phyloP scores from a whole-genome alignment of 306 rosid species.

The Psophocarpus tetragonolobus region DNA sequence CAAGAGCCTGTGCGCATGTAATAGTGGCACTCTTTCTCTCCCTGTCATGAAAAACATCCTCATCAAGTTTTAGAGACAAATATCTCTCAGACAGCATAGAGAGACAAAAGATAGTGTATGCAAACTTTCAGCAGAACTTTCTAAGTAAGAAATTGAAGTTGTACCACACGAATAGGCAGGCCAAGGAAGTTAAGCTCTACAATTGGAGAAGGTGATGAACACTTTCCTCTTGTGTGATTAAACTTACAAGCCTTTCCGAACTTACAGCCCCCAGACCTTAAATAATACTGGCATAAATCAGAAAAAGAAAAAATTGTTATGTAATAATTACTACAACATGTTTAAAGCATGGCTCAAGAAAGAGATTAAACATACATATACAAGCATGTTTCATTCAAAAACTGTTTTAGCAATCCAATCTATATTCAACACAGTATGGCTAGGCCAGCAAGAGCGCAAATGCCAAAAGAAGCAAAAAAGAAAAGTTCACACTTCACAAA shows the following conservation, averaged over 20 bases:
- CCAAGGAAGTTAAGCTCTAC: conserved; percentile 80
- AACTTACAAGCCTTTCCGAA: conserved; percentile 80
- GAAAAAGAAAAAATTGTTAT: conserved; percentile 18
- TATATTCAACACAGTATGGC: background rate
- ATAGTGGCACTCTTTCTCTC: conserved; percentile 82
- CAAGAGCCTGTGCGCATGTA: conserved; percentile 94
- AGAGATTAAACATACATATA: conserved; percentile 7
- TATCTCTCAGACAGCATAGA: conserved; percentile 33
- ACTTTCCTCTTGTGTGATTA: conserved; percentile 63
- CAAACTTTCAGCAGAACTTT: conserved; percentile 22
- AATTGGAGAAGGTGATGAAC: conserved; percentile 38
- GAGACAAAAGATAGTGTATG: conserved; percentile 17
- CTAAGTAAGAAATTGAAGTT: conserved; percentile 12
- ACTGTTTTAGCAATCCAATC: conserved; percentile 1
- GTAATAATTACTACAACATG: conserved; percentile 10
- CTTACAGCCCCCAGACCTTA: conserved; percentile 85
- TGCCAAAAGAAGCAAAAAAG: background rate
- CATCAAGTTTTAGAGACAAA: background rate
- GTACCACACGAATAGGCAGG: conserved; percentile 89
- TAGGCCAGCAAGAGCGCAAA: background rate
- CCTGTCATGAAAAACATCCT: conserved; percentile 51
- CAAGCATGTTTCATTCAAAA: conserved; percentile 4
- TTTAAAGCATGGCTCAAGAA: background rate
- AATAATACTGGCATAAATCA: conserved; percentile 71
- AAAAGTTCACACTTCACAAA: background rate